These are phyloP conservation scores for Mucor saturninus DNA, from an alignment of 371 early-diverging fungal genomes.

Conservation along the genomic window DNA sequence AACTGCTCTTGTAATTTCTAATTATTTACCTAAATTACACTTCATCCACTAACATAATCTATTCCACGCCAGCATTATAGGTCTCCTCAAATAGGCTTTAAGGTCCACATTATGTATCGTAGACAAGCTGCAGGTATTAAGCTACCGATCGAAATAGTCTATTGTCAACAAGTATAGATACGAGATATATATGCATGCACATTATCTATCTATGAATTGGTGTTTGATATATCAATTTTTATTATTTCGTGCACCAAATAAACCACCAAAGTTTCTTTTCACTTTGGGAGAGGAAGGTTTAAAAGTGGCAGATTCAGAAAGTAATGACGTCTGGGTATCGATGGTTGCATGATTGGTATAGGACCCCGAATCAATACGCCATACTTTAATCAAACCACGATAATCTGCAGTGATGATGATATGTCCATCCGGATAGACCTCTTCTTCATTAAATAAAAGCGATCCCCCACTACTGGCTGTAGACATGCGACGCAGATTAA, in stretches of 20 bases:
- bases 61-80: too few relatives aligned
- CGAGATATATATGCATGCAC: too few relatives aligned
- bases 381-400: constrained; percentile 63
- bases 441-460: constrained; percentile 18
- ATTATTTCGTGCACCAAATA: constrained; percentile 1
- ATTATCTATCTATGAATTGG: too few relatives aligned
- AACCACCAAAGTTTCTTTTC: constrained; percentile 10
- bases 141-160: too few relatives aligned
- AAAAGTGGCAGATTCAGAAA: neutral
- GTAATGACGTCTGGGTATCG: neutral
- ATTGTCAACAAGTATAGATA: too few relatives aligned
- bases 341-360: neutral
- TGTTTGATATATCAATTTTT: neutral
- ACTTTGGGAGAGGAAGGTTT: constrained; percentile 13
- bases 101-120: too few relatives aligned
- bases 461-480: constrained; percentile 10
- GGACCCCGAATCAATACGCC: constrained; percentile 58
- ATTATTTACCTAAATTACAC: too few relatives aligned
- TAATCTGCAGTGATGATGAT: constrained; percentile 68
- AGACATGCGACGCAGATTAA: constrained; percentile 14
- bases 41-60: too few relatives aligned
- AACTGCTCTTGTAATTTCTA: too few relatives aligned
- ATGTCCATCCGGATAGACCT: constrained; percentile 46
- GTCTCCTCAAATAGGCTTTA: too few relatives aligned
- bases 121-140: too few relatives aligned